Evolutionary conservation across 2,329 filamentous ascomycete genomes (phyloP).

Genomic region (Neofusicoccum parvum): DNA sequence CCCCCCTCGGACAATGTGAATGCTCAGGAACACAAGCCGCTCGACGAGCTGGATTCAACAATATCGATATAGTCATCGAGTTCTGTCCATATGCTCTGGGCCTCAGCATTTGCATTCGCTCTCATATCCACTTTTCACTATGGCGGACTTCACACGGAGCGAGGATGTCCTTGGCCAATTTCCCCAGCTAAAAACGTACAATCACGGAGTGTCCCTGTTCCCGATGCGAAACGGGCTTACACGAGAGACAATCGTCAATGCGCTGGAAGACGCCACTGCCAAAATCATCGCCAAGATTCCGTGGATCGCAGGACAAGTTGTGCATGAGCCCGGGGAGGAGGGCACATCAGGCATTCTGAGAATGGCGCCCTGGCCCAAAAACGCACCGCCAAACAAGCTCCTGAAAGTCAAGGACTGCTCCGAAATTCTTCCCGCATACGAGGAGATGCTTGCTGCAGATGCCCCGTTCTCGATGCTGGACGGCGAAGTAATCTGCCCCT

Average conservation of each 20-base stretch:
- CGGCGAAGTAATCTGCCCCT: slow-evolving; percentile 31
- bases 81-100: no score
- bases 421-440: slow-evolving; percentile 24
- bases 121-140: neutral
- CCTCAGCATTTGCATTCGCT: no score
- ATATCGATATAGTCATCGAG: no score
- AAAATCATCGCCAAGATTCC: slow-evolving; percentile 17
- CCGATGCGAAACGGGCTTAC: neutral
- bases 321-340: neutral
- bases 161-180: slow-evolving; percentile 22
- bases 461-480: slow-evolving; percentile 37
- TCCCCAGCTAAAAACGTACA: slow-evolving; percentile 22
- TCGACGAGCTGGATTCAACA: no score
- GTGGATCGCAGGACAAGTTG: slow-evolving; percentile 17
- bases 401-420: slow-evolving; percentile 25
- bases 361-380: slow-evolving; percentile 4
- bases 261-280: slow-evolving; percentile 8
- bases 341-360: slow-evolving; percentile 4
- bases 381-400: neutral
- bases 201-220: slow-evolving; percentile 16
- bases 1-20: neutral
- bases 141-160: neutral
- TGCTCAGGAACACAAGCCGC: no score
- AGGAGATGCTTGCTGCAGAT: slow-evolving; percentile 26
- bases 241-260: slow-evolving; percentile 6